Conservation (phyloP, 2,329 filamentous ascomycete genomes). For the Fusarium coffeatum region DNA sequence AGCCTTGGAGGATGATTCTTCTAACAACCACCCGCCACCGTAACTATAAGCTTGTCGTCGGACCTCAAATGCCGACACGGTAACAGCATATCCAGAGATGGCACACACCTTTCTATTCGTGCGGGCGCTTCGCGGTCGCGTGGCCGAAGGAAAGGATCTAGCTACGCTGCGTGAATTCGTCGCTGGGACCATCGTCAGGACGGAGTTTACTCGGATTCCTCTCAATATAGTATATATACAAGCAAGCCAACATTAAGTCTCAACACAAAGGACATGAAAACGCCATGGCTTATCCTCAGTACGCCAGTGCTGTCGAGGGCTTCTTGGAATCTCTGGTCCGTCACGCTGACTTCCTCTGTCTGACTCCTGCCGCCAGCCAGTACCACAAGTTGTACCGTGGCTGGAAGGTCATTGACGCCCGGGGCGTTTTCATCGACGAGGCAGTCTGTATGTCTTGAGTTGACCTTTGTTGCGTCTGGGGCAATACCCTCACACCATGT, state of each 20-base stretch:
- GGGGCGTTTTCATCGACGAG: background rate
- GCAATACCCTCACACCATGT: background rate
- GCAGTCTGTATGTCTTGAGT: background rate
- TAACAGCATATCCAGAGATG: no score
- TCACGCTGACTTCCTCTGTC: no score
- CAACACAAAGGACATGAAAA: no score
- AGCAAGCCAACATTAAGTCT: no score
- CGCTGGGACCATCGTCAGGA: background rate
- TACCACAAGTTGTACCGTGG: background rate
- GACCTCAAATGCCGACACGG: no score
- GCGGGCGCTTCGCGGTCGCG: background rate
- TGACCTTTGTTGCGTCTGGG: background rate
- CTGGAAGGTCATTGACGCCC: accelerated
- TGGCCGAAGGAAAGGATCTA: background rate
- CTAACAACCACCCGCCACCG: no score
- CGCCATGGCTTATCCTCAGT: background rate
- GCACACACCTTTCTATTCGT: background rate
- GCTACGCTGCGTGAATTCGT: background rate
- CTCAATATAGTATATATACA: no score
- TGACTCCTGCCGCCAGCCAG: background rate
- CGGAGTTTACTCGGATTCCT: no score
- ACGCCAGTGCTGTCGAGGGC: accelerated
- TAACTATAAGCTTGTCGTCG: no score
- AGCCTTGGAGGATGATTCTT: no score
- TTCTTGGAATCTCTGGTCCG: background rate